Evolutionary conservation across 2,329 filamentous ascomycete genomes (phyloP).

Genomic region (Ophiostoma montium): DNA sequence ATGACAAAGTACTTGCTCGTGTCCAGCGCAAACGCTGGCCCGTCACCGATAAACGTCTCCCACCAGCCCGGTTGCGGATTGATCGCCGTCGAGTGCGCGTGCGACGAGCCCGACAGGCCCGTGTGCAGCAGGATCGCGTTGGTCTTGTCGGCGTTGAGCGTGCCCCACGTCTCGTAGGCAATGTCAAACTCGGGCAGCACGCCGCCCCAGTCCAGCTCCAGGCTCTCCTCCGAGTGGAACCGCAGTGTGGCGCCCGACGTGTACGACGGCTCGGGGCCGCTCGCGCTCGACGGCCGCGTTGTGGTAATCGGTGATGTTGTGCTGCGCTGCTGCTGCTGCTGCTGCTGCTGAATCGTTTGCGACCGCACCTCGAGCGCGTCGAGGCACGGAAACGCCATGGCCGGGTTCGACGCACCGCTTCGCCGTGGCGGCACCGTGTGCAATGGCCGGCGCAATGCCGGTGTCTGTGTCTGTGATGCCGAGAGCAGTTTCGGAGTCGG

Average conservation of each 20-base stretch:
- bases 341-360: constrained; percentile 3
- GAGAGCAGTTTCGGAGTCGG: neutral
- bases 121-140: constrained; percentile 92
- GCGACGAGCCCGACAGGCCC: constrained; percentile 89
- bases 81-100: constrained; percentile 77
- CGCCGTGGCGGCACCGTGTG: constrained; percentile 15
- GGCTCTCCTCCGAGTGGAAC: constrained; percentile 58
- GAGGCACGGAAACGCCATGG: constrained; percentile 80
- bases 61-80: constrained; percentile 94
- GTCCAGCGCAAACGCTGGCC: constrained; percentile 53
- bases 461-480: neutral
- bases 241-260: constrained; percentile 72
- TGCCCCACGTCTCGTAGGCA: constrained; percentile 88
- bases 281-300: constrained; percentile 29
- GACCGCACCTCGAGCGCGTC: constrained; percentile 72
- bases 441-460: constrained; percentile 6
- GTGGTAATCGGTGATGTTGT: neutral
- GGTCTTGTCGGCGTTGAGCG: constrained; percentile 61
- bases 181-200: constrained; percentile 78
- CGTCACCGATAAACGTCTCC: constrained; percentile 95
- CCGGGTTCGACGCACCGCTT: constrained; percentile 55
- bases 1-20: constrained; percentile 87
- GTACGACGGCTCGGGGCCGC: constrained; percentile 86
- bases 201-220: constrained; percentile 89
- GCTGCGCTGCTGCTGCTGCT: neutral